These are phyloP conservation scores for Escovopsis weberi DNA, from an alignment of 2,329 filamentous ascomycete genomes.

Conservation along the genomic window DNA sequence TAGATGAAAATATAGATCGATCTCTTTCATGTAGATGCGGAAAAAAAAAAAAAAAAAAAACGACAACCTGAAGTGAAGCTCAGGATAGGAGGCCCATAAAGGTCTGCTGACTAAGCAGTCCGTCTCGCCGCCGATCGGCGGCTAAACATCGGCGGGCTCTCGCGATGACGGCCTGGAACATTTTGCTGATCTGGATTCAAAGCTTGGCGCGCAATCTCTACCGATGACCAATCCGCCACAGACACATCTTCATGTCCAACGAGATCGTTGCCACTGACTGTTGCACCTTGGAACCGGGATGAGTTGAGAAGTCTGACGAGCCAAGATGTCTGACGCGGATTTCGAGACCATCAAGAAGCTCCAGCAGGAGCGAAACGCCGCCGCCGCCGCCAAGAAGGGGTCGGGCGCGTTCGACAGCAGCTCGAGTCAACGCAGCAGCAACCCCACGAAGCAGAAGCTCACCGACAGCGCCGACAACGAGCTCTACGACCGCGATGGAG, in stretches of 20 bases:
- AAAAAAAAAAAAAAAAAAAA: too few relatives aligned
- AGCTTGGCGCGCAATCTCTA: constrained; percentile 7
- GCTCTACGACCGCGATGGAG: constrained; percentile 66
- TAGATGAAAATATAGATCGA: neutral
- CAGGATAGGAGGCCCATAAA: neutral
- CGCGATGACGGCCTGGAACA: constrained; percentile 9
- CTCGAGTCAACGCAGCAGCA: constrained; percentile 60
- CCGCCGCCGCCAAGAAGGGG: constrained; percentile 64
- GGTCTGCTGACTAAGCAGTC: neutral
- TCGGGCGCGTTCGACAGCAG: constrained; percentile 63
- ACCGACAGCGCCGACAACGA: constrained; percentile 79
- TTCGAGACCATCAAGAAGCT: constrained; percentile 79
- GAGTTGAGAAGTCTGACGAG: constrained; percentile 21
- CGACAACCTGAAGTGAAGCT: too few relatives aligned
- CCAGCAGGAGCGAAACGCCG: constrained; percentile 83
- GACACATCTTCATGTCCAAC: constrained; percentile 22
- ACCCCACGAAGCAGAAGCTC: constrained; percentile 84
- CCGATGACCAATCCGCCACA: constrained; percentile 11
- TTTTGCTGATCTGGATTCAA: constrained; percentile 17
- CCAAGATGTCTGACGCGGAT: constrained; percentile 60
- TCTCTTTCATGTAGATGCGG: neutral
- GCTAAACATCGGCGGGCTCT: constrained; percentile 18
- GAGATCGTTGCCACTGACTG: constrained; percentile 18
- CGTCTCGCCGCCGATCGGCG: constrained; percentile 5
- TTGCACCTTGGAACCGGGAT: constrained; percentile 28